Percentiles rank a stretch among this genome's conserved stretches.
phyloP scores from a whole-genome alignment of 73 alveolate genomes.

The Paramecium caudatum region DNA sequence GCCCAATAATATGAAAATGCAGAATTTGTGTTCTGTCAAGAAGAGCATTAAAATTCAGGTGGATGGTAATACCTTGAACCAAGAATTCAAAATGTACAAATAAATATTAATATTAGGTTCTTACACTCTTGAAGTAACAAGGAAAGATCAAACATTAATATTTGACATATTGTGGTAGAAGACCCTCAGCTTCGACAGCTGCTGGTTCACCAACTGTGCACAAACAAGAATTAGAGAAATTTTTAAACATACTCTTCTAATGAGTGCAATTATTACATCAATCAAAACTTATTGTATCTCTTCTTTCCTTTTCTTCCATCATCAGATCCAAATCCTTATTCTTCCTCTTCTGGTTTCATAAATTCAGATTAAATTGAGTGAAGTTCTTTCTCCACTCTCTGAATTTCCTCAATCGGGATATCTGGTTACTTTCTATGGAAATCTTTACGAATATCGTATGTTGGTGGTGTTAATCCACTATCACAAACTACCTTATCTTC shows the following conservation, averaged over 20 bases:
- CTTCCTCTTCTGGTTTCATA: slow-evolving; percentile 13
- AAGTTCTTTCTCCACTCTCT: slow-evolving; percentile 60
- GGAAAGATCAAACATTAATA: slow-evolving; percentile 53
- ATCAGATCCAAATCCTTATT: slow-evolving; percentile 14
- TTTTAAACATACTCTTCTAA: slow-evolving; percentile 69
- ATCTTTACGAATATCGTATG: slow-evolving; percentile 48
- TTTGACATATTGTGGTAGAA: slow-evolving; percentile 84
- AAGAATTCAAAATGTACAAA: slow-evolving; percentile 78
- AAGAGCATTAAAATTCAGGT: slow-evolving; percentile 90
- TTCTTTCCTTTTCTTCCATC: slow-evolving; percentile 44
- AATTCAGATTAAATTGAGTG: not conserved
- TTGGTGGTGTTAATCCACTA: slow-evolving; percentile 67
- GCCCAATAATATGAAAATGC: slow-evolving; percentile 85
- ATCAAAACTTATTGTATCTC: slow-evolving; percentile 41
- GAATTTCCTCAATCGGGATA: slow-evolving; percentile 4
- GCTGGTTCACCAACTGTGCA: slow-evolving; percentile 88
- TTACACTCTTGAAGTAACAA: slow-evolving; percentile 26
- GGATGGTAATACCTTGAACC: slow-evolving; percentile 86
- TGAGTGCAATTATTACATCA: slow-evolving; percentile 30
- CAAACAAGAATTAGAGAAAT: slow-evolving; percentile 76
- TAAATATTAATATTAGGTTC: slow-evolving; percentile 63
- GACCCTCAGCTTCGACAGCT: slow-evolving; percentile 90
- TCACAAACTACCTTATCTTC: slow-evolving; percentile 45
- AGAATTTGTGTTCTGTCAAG: slow-evolving; percentile 85
- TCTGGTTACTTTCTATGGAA: slow-evolving; percentile 37